These are phyloP conservation scores for Mucor racemosus DNA, from an alignment of 371 early-diverging fungal genomes.

Conservation along the genomic window DNA sequence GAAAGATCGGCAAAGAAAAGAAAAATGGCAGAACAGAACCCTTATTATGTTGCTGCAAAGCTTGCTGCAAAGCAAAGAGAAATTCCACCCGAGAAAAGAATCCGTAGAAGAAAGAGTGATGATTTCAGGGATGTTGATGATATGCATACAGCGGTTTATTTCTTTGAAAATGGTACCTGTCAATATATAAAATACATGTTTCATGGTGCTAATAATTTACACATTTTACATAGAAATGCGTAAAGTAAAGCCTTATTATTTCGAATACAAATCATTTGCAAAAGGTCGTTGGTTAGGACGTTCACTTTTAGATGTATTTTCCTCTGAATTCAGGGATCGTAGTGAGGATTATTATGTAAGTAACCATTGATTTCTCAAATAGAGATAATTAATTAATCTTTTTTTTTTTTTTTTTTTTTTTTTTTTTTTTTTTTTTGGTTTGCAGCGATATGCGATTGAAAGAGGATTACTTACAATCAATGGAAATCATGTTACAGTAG, in stretches of 20 bases:
- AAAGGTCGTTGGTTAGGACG: constrained; percentile 90
- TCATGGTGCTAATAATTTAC: not conserved
- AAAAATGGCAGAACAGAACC: constrained; percentile 16
- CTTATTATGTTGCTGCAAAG: constrained; percentile 16
- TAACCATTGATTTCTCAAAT: not conserved
- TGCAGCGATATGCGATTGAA: constrained; percentile 74
- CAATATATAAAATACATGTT: too few species aligned
- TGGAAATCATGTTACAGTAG: constrained; percentile 50
- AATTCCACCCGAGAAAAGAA: constrained; percentile 5
- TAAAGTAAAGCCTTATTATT: constrained; percentile 85
- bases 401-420: too few species aligned
- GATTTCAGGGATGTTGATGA: constrained; percentile 34
- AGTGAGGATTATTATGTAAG: constrained; percentile 79
- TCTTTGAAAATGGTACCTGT: constrained; percentile 49
- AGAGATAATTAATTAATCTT: not conserved
- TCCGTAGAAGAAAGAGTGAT: constrained; percentile 14
- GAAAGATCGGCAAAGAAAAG: constrained; percentile 21
- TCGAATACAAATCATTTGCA: constrained; percentile 79
- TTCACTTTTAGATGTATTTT: constrained; percentile 76
- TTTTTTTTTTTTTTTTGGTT: not conserved
- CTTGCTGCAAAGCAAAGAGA: constrained; percentile 15
- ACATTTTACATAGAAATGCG: constrained; percentile 59
- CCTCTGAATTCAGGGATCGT: constrained; percentile 86
- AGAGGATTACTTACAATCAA: constrained; percentile 84
- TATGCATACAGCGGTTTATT: constrained; percentile 42